Conservation (phyloP, 257 asterid genomes). For the Buddleja alternifolia region DNA sequence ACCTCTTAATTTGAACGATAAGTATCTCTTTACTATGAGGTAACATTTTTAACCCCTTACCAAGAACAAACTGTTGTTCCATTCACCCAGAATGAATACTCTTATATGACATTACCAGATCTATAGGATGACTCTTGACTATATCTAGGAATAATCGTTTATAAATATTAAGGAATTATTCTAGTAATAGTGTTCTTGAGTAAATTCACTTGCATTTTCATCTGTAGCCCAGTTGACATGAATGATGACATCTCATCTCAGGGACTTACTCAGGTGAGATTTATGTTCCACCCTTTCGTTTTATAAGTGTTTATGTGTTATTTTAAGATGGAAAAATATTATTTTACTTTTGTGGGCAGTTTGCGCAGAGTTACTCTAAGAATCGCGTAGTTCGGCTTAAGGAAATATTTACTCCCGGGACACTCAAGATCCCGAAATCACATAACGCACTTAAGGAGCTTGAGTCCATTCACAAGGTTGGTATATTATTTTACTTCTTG, state of each 20-base stretch:
- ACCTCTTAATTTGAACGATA: slow-evolving; percentile 77
- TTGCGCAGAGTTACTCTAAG: slow-evolving; percentile 74
- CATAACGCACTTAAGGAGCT: slow-evolving; percentile 83
- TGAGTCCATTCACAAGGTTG: slow-evolving; percentile 97
- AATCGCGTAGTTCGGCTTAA: slow-evolving; percentile 67
- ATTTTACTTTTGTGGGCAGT: slow-evolving; percentile 49
- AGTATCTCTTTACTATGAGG: slow-evolving; percentile 86
- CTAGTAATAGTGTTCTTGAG: background rate
- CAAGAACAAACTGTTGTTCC: slow-evolving; percentile 3
- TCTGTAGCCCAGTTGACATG: slow-evolving; percentile 89
- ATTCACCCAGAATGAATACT: slow-evolving; percentile 4
- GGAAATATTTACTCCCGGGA: slow-evolving; percentile 92
- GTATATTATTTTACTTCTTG: slow-evolving; percentile 1
- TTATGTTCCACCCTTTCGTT: slow-evolving; percentile 15
- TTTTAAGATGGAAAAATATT: slow-evolving; percentile 3
- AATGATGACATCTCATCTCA: slow-evolving; percentile 78
- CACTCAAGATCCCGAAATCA: slow-evolving; percentile 73
- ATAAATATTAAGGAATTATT: slow-evolving; percentile 1
- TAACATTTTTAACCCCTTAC: slow-evolving; percentile 32
- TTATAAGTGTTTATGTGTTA: slow-evolving; percentile 1
- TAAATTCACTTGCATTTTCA: slow-evolving; percentile 26
- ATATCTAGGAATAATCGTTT: background rate
- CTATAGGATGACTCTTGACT: background rate
- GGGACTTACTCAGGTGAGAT: slow-evolving; percentile 86
- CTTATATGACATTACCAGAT: background rate